A percentile compares a stretch with the other conserved stretches of the same genome.
Evolutionary conservation across 2,329 filamentous ascomycete species (phyloP).

Genomic region (Penicillium polonicum): DNA sequence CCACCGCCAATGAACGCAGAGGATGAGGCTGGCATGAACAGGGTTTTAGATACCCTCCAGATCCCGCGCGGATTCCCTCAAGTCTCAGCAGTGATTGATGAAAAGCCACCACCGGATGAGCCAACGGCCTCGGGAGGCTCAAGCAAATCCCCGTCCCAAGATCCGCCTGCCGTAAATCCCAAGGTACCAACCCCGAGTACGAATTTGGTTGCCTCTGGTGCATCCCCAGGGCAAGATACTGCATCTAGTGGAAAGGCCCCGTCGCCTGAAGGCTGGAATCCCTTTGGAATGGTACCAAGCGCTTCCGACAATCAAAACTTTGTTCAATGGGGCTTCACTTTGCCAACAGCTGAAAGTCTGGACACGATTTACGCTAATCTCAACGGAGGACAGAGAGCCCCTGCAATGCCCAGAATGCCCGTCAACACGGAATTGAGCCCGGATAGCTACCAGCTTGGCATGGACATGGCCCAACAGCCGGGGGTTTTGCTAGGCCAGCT

Average conservation of each 20-base stretch:
- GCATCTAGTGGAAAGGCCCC: conserved; percentile 13
- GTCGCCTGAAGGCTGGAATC: conserved; percentile 17
- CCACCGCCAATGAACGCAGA: conserved; percentile 42
- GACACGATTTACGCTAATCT: conserved; percentile 37
- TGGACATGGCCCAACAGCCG: conserved; percentile 30
- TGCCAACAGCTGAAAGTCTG: conserved; percentile 39
- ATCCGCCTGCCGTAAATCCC: conserved; percentile 11
- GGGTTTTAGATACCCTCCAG: conserved; percentile 40
- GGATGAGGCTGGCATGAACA: conserved; percentile 39
- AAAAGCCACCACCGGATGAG: not conserved
- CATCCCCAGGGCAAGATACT: conserved; percentile 15
- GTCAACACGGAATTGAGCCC: conserved; percentile 27
- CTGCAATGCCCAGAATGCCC: conserved; percentile 8
- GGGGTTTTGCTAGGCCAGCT: conserved; percentile 23
- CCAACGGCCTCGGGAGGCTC: not conserved
- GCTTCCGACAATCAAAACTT: conserved; percentile 25
- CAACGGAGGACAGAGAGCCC: conserved; percentile 11
- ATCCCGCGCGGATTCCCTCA: conserved; percentile 29
- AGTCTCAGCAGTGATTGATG: not conserved
- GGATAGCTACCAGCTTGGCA: conserved; percentile 27
- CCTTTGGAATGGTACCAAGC: conserved; percentile 25
- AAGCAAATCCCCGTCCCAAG: conserved; percentile 15
- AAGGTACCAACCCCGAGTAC: conserved; percentile 10
- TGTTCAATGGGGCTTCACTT: conserved; percentile 34
- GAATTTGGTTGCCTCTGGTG: conserved; percentile 5